Evolutionary conservation across 2,329 filamentous ascomycete species (phyloP), one percentile per base, ranked within the genome.

Genomic region (Hypocrella siamensis): DNA sequence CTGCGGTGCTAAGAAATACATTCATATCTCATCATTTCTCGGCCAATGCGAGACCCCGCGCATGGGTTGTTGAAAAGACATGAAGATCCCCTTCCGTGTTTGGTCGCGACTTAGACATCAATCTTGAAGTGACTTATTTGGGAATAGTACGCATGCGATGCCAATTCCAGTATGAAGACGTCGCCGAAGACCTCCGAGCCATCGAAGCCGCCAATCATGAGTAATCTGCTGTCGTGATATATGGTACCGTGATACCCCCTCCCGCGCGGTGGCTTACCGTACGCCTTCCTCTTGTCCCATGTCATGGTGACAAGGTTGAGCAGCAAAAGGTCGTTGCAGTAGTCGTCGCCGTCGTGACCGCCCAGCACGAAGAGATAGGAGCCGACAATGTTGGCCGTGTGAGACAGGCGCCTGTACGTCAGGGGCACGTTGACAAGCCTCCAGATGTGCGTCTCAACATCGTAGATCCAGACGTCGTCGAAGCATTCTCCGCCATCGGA

Each of bases 111-210:
- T 46, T 38, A 77, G 36, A 79, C 71, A 45, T 78, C 73, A 43
- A 80, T 79, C 25, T 63, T 73, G 42, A 79, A 80, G 51, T 79
- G 74, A 48, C 73, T 78, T 46, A 80, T 80, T 52, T 80, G 75
- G 38, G 74, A 78, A 46, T 79, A 80, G 48, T 80, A 80, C 24
- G 75, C 69, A 50, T 79, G 75, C 9, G 79, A 73, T 3, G 73
- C 75, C 43, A 80, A 54, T 54, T 80, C 75, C 33, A 80, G 53
- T 5, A 78, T 61, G 60, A 67, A 73, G 14, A 77, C 75, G 38
- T 80, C 75, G 22, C 67, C 66, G 58, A 78, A 79, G 17, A 79
- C 75, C 47, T 76, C 70, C 36, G 57, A 63, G 32, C 75, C 75
- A 49, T 79, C 75, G 41, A 79, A 79, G 1, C 75, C 75, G 14